Evolutionary conservation across 1,284 basidiomycete species (phyloP).

Genomic region (Phaffia rhodozyma): DNA sequence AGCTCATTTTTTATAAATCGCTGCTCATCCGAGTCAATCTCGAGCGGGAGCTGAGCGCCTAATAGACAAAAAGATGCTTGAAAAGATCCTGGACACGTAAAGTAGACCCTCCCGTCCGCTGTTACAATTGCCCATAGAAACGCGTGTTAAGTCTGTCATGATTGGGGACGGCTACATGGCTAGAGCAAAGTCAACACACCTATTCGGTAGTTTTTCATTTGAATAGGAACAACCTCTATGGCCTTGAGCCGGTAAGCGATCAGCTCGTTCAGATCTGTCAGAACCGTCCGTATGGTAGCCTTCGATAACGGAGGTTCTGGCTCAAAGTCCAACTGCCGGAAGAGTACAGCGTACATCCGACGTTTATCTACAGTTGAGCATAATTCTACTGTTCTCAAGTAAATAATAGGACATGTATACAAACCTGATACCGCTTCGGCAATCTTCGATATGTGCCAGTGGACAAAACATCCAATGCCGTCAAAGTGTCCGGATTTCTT

Average conservation of each 20-base stretch:
- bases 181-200: conserved; percentile 37
- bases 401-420: conserved; percentile 11
- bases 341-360: conserved; percentile 17
- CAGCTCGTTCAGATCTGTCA: conserved; percentile 58
- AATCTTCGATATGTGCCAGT: conserved; percentile 68
- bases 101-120: conserved; percentile 66
- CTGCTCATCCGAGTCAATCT: conserved; percentile 34
- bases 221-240: conserved; percentile 57
- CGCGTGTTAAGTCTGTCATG: conserved; percentile 12
- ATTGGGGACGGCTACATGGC: conserved; percentile 4
- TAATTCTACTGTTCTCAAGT: not conserved
- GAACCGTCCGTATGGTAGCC: conserved; percentile 49
- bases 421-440: conserved; percentile 62
- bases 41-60: conserved; percentile 47
- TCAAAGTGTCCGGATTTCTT: conserved; percentile 78
- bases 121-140: conserved; percentile 1
- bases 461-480: conserved; percentile 72
- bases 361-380: conserved; percentile 19
- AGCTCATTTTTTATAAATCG: not conserved
- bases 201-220: conserved; percentile 61
- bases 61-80: conserved; percentile 58
- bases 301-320: conserved; percentile 55
- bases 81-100: conserved; percentile 61
- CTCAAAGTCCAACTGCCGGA: conserved; percentile 50
- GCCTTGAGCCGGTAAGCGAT: conserved; percentile 64